Evolutionary conservation across 1,139 yeast species (phyloP).

Genomic region (Candida anutae): DNA sequence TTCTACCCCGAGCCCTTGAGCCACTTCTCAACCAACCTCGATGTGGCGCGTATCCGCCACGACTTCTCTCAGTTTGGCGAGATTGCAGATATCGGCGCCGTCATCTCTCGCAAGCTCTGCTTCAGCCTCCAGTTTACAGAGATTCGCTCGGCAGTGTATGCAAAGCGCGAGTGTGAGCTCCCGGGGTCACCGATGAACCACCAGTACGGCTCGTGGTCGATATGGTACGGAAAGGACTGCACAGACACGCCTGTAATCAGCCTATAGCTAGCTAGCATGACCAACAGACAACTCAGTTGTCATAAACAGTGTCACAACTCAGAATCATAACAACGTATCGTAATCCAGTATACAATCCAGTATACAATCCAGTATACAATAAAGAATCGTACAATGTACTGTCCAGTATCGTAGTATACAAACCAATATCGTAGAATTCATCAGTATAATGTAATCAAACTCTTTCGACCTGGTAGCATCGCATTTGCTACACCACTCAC

Average conservation of each 20-base stretch:
- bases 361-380: too few relatives aligned
- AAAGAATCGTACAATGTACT: conserved; percentile 1
- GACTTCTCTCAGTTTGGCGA: conserved; percentile 56
- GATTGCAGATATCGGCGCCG: conserved; percentile 57
- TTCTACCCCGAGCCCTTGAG: conserved; percentile 27
- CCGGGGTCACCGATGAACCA: conserved; percentile 27
- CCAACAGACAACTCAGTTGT: too few relatives aligned
- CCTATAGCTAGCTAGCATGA: too few relatives aligned
- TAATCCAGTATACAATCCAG: too few relatives aligned
- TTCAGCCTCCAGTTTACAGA: conserved; percentile 58
- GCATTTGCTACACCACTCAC: too few relatives aligned
- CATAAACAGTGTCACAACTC: too few relatives aligned
- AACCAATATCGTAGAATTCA: conserved; percentile 1
- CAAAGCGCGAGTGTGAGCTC: conserved; percentile 39
- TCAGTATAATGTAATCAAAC: conserved; percentile 2
- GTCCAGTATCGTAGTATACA: conserved; percentile 1
- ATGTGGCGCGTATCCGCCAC: conserved; percentile 22
- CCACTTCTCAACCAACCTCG: conserved; percentile 24
- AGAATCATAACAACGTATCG: too few relatives aligned
- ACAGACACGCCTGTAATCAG: conserved; percentile 44
- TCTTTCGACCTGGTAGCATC: too few relatives aligned
- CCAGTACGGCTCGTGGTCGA: conserved; percentile 54
- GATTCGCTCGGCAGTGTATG: conserved; percentile 55
- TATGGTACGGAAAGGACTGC: conserved; percentile 63
- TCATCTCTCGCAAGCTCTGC: conserved; percentile 58